phyloP scores from a whole-genome alignment of 495 filamentous ascomycete species.

The Trichoderma erinaceum region DNA sequence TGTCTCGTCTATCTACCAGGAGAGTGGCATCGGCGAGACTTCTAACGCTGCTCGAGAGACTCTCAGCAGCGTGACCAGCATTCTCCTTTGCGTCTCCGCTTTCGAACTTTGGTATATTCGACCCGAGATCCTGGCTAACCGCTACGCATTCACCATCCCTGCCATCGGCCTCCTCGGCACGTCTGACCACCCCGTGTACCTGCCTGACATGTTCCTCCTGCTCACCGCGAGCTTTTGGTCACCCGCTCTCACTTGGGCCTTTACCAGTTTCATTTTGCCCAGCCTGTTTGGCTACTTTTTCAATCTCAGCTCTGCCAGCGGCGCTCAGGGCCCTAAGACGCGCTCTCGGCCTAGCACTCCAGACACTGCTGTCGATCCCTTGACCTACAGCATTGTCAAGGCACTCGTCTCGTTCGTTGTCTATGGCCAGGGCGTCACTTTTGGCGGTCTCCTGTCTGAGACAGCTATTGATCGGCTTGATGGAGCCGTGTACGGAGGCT shows the following conservation, averaged over 20 bases:
- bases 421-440: slow-evolving; percentile 62
- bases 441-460: slow-evolving; percentile 54
- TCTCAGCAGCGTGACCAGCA: slow-evolving; percentile 58
- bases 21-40: slow-evolving; percentile 46
- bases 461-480: slow-evolving; percentile 57
- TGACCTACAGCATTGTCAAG: slow-evolving; percentile 84
- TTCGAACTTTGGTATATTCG: slow-evolving; percentile 59
- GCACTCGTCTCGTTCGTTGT: slow-evolving; percentile 72
- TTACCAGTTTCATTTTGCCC: slow-evolving; percentile 66
- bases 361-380: slow-evolving; percentile 65
- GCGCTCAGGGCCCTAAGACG: slow-evolving; percentile 23
- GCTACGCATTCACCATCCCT: slow-evolving; percentile 65
- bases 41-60: slow-evolving; percentile 58
- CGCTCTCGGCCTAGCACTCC: slow-evolving; percentile 25
- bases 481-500: slow-evolving; percentile 62
- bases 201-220: slow-evolving; percentile 80
- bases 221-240: slow-evolving; percentile 76
- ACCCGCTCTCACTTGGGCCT: slow-evolving; percentile 68
- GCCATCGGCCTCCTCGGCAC: slow-evolving; percentile 49
- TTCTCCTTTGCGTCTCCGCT: slow-evolving; percentile 57
- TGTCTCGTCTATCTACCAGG: slow-evolving; percentile 42
- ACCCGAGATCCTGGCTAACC: slow-evolving; percentile 57
- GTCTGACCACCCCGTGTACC: slow-evolving; percentile 45
- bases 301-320: slow-evolving; percentile 58
- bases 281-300: slow-evolving; percentile 73